Evolutionary conservation across 2,329 filamentous ascomycete genomes (phyloP), one percentile per base, ranked within the genome.

Genomic region (Beauveria bassiana): DNA sequence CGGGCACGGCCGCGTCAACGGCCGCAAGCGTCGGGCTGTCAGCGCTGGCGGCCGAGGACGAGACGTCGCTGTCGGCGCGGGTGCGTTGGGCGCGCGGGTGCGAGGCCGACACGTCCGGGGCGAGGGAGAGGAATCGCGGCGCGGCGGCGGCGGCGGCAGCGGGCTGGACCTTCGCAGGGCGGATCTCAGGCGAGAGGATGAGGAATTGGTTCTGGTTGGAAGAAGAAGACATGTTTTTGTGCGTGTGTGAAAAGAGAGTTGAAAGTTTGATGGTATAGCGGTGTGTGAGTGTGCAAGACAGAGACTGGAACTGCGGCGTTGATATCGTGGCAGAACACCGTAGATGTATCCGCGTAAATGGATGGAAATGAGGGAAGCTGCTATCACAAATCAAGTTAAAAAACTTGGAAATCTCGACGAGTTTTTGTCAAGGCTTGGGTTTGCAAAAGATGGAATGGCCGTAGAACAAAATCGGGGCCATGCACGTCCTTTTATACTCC

Each of bases 61-160:
- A 69, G 61, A 46, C 62, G 46, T 59, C 62, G 61, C 65, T 66
- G 61, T 62, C 60, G 62, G 62, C 59, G 61, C 71, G 70, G 24
- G 68, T 62, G 53, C 69, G 68, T 31, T 74, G 75, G 50, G 72
- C 70, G 69, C 75, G 76, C 59, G 83, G 82, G 73, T 83, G 84
- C 26, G 80, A 83, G 62, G 76, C 72, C 18, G 83, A 86, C 34
- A 79, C 84, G 67, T 78, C 77, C 46, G 84, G 84, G n/a, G 81
- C 82, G 55, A 86, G 78, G 34, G 79, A 78, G 64, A 86, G 79
- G 75, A 86, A 86, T 31, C 24, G 54, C 12, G 34, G 5, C 14
- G 40, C 4, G 18, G 28, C 9, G 22, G 59, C 46, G 46, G 31
- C 31, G 55, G 31, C 24, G 46, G 31, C 31, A 45, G 31, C 24